Evolutionary conservation across 2,329 filamentous ascomycete genomes (phyloP).

Genomic region (Fusarium coffeatum): DNA sequence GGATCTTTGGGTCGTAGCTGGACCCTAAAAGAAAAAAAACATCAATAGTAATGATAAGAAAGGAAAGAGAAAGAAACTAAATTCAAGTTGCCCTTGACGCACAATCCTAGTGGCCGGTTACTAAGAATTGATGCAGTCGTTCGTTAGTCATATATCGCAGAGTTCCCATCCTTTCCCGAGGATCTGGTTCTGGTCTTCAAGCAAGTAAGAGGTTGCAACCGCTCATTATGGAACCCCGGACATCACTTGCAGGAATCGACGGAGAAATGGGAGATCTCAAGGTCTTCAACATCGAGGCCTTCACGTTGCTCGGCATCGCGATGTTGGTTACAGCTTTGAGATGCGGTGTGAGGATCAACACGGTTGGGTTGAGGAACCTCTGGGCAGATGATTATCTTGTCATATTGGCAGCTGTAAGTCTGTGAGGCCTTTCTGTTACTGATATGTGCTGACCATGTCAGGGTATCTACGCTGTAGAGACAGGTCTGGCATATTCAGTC

Average conservation of each 20-base stretch:
- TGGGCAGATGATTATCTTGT: conserved; percentile 70
- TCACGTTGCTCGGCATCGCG: conserved; percentile 62
- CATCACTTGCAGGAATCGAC: conserved; percentile 33
- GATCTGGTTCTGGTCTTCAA: background rate
- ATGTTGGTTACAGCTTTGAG: conserved; percentile 63
- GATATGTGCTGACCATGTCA: conserved; percentile 39
- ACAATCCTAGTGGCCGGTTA: conserved; percentile 4
- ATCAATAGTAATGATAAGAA: background rate
- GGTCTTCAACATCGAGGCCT: conserved; percentile 50
- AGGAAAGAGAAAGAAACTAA: background rate
- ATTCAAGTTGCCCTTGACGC: background rate
- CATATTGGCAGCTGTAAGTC: conserved; percentile 61
- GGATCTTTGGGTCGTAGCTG: background rate
- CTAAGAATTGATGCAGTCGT: background rate
- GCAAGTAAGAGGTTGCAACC: background rate
- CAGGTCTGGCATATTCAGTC: conserved; percentile 63
- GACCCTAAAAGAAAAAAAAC: background rate
- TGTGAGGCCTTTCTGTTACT: too few relatives aligned
- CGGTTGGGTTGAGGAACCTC: conserved; percentile 62
- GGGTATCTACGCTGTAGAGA: conserved; percentile 64
- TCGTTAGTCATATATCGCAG: conserved; percentile 23
- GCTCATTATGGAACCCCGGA: conserved; percentile 29
- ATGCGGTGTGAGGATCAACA: conserved; percentile 60
- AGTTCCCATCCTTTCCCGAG: conserved; percentile 1
- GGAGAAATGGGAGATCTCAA: conserved; percentile 41